Base-by-base conservation (phyloP, 2,329 filamentous ascomycete genomes). In the Alternaria infectoria region DNA sequence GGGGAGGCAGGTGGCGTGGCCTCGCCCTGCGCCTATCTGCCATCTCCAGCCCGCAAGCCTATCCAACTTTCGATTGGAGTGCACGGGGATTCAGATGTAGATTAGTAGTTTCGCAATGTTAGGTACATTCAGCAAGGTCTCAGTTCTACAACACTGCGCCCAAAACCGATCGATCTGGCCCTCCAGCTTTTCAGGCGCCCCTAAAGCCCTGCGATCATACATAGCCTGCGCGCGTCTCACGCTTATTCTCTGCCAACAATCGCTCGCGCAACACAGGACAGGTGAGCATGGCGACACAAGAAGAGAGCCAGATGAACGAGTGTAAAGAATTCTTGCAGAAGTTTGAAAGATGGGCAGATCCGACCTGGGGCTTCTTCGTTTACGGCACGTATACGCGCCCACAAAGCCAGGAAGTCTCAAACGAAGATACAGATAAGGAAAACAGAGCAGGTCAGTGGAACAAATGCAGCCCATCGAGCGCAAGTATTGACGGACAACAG, bases 291-390 rank as follows among this genome's bases (percentile, higher is more conserved):
- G 36, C 36, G 0, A 40, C 36, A 40, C 36, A 40, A 40, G 36
- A 40, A 40, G 36, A 40, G n/a, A 40, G 36, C n/a, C 36, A 17
- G 36, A 1, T 40, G 4, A 3, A n/a, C 1, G 9, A 10, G 0
- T 21, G 44, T 15, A 46, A 46, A 23, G 21, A 46, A 7, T 57
- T 57, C 45, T 50, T 57, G 19, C 44, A 43, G 30, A 43, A 12
- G 7, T 21, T 50, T 28, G 10, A 49, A 40, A 19, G 25, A 21
- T 57, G 10, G 15, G 45, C 28, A 19, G 40, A 54, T 26, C 57
- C 57, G n/a, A 54, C 57, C 17, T 59, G 57, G 57, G 49, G 57
- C 57, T 59, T 59, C 23, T 54, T 54, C 49, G 49, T 59, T 43
- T 59, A 54, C 13, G 57, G 57, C 49, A 59, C 57, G 40, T 59